phyloP scores from a whole-genome alignment of 108 stramenopile species.

The Fragilaria radians region DNA sequence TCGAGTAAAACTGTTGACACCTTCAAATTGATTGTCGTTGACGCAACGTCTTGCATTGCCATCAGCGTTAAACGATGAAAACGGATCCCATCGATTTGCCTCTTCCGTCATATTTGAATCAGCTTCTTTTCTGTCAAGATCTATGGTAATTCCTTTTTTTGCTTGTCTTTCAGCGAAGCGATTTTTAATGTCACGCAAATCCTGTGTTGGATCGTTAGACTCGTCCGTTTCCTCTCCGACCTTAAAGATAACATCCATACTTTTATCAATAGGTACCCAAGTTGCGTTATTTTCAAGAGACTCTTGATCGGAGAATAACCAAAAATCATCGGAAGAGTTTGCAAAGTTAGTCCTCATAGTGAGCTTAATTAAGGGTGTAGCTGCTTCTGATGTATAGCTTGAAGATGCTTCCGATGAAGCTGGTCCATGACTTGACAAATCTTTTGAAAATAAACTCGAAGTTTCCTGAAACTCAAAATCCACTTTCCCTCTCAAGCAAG shows the following conservation, averaged over 20 bases:
- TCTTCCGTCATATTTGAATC: neutral
- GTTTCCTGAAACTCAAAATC: neutral
- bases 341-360: neutral
- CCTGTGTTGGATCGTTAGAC: neutral
- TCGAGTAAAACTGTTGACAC: no score
- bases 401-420: slow-evolving; percentile 14
- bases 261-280: neutral
- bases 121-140: neutral
- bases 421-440: neutral
- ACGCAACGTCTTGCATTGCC: no score
- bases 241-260: neutral
- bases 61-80: neutral
- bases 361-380: slow-evolving; percentile 8
- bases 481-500: slow-evolving; percentile 7
- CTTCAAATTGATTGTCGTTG: no score
- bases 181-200: neutral
- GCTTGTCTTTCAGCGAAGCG: slow-evolving; percentile 2
- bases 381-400: slow-evolving; percentile 16
- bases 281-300: neutral
- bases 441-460: neutral
- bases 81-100: neutral
- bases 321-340: neutral
- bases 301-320: neutral
- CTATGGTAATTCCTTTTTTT: neutral
- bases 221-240: neutral